These are phyloP conservation scores for Leucocoprinus leucothites DNA, from an alignment of 768 basidiomycete genomes.

Conservation along the genomic window DNA sequence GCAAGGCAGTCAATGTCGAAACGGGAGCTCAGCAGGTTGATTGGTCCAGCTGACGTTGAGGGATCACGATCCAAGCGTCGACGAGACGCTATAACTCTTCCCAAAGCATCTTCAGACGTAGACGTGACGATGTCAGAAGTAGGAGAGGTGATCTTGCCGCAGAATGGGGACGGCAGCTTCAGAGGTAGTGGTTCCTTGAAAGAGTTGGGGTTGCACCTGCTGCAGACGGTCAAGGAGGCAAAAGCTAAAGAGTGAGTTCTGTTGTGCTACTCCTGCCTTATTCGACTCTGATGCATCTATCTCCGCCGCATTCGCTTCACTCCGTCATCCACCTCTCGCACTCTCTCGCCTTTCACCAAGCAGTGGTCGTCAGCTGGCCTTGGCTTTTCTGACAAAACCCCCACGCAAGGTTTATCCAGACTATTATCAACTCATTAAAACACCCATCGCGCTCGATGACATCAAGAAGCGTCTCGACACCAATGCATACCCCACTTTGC, in stretches of 20 bases:
- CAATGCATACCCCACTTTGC: conserved; percentile 56
- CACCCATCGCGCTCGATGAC: conserved; percentile 85
- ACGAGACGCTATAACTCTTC: conserved; percentile 30
- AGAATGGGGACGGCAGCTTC: conserved; percentile 16
- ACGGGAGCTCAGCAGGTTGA: conserved; percentile 34
- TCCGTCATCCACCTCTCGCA: conserved; percentile 11
- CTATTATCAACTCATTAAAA: conserved; percentile 78
- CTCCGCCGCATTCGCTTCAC: conserved; percentile 19
- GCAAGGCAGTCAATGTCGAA: conserved; percentile 32
- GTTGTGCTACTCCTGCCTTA: conserved; percentile 38
- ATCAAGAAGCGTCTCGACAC: conserved; percentile 77
- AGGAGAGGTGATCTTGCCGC: conserved; percentile 19
- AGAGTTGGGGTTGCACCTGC: conserved; percentile 68
- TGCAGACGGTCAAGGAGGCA: conserved; percentile 78
- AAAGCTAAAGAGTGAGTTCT: conserved; percentile 85
- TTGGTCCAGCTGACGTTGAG: conserved; percentile 30
- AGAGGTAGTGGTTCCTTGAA: conserved; percentile 40
- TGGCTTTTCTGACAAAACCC: conserved; percentile 67
- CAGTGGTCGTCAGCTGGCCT: conserved; percentile 63
- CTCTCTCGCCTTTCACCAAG: conserved; percentile 17
- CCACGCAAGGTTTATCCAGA: conserved; percentile 76
- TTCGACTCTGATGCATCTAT: conserved; percentile 27
- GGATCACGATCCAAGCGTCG: conserved; percentile 44
- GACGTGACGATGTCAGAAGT: conserved; percentile 35
- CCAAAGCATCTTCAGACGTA: conserved; percentile 35